Evolutionary conservation across 2,329 filamentous ascomycete species (phyloP).

Genomic region (Claviceps africana): DNA sequence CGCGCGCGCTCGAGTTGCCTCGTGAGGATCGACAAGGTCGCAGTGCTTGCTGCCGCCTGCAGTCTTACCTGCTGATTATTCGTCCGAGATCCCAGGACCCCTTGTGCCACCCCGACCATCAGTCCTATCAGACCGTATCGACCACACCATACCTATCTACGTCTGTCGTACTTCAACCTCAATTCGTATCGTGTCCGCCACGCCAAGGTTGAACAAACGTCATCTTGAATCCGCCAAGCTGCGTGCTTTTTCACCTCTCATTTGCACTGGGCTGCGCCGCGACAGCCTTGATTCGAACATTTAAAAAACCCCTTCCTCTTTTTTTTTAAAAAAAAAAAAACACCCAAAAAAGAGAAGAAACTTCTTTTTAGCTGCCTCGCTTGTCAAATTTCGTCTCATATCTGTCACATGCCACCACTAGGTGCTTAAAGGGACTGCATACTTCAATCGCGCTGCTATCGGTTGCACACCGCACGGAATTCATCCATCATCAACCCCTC

Average conservation of each 20-base stretch:
- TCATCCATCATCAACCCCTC: too few relatives aligned
- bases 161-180: not conserved
- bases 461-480: too few relatives aligned
- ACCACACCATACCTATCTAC: not conserved
- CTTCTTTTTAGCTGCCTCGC: not conserved
- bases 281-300: not conserved
- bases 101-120: constrained; percentile 1
- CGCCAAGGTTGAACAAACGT: constrained; percentile 11
- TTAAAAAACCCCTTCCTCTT: too few relatives aligned
- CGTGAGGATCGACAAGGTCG: constrained; percentile 5
- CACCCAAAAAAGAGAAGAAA: not conserved
- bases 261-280: constrained; percentile 5
- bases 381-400: not conserved
- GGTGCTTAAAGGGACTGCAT: not conserved
- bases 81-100: not conserved
- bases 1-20: not conserved
- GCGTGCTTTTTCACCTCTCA: constrained; percentile 1
- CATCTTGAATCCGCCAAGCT: constrained; percentile 13
- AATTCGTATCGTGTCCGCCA: constrained; percentile 5
- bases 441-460: not conserved
- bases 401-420: not conserved
- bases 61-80: constrained; percentile 3
- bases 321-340: too few relatives aligned
- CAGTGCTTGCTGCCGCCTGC: constrained; percentile 4
- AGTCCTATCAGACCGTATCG: not conserved